Base-by-base conservation (phyloP, 2,329 filamentous ascomycete species). In the Talaromyces atroroseus region DNA sequence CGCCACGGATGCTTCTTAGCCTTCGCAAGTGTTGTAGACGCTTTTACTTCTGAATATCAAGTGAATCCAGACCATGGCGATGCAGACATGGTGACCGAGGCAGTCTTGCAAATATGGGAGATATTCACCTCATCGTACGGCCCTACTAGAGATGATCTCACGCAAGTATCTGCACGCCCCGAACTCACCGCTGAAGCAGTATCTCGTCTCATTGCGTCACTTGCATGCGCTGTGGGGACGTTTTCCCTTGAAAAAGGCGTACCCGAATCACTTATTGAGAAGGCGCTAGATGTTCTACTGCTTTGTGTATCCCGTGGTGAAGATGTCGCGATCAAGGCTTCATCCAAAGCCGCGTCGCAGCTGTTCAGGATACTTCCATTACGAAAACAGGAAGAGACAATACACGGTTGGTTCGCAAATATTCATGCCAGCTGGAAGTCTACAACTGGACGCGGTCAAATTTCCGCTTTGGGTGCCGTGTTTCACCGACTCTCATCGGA, bases 1-100 rank as follows among this genome's bases (percentile, higher is more conserved):
- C 68, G 74, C 44, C 76, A 78, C 60, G 76, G 76, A 6, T 72
- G 73, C 61, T 62, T 78, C 21, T 60, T 78, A 24, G 68, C 72
- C 2, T 65, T 77, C 56, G 65, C 74, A 36, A 65, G 73, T 16
- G 69, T 69, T 2, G 58, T 76, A 14, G 57, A 56, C 8, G 51
- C 56, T 24, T 58, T 54, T n/a, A 58, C 51, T 42, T 45, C 29
- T 32, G 36, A 38, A 42, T 54, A 44, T 20, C 62, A 65, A 10
- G 59, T 51, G 20, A 57, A 64, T 42, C 56, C 66, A 18, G 56
- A 58, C 6, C 45, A 61, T n/a, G 46, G 45, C 21, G 65, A 68
- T 18, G 66, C 62, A 0, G 59, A 54, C 20, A 63, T 66, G 36
- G 62, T 74, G n/a, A 59, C 59, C 18, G 50, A 46, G 4, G 64